Conservation (phyloP, 2,329 filamentous ascomycete species). For the Ilyonectria destructans region DNA sequence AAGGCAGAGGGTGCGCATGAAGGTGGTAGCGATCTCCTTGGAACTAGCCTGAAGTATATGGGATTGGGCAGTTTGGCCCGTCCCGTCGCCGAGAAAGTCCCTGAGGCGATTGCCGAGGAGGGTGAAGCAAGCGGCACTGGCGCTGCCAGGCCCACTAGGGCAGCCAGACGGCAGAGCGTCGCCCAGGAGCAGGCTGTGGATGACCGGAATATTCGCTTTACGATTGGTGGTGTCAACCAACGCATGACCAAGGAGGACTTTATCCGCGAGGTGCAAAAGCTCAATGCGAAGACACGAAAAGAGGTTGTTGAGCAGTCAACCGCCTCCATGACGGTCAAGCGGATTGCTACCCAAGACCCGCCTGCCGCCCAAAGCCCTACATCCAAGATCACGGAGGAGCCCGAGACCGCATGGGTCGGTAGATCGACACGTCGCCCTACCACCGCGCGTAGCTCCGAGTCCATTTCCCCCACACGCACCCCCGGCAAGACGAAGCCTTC, state of each 20-base stretch:
- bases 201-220: slow-evolving; percentile 83
- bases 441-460: slow-evolving; percentile 33
- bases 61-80: slow-evolving; percentile 66
- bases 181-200: slow-evolving; percentile 71
- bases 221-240: slow-evolving; percentile 79
- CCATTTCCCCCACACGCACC: slow-evolving; percentile 38
- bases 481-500: slow-evolving; percentile 40
- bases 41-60: slow-evolving; percentile 68
- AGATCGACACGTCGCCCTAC: slow-evolving; percentile 8
- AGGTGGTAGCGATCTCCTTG: slow-evolving; percentile 57
- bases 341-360: slow-evolving; percentile 62
- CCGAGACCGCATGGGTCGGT: slow-evolving; percentile 31
- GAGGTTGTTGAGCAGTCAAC: slow-evolving; percentile 69
- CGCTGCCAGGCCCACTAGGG: slow-evolving; percentile 67
- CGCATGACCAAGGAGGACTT: slow-evolving; percentile 89
- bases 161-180: slow-evolving; percentile 58
- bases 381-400: slow-evolving; percentile 41
- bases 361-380: slow-evolving; percentile 38
- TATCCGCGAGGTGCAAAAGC: slow-evolving; percentile 79
- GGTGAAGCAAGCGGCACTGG: slow-evolving; percentile 50
- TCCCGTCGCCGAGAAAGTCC: slow-evolving; percentile 56
- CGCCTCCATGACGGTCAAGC: slow-evolving; percentile 66
- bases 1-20: slow-evolving; percentile 55
- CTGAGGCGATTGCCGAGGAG: slow-evolving; percentile 50
- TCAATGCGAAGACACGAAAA: slow-evolving; percentile 77